Percentiles rank a stretch among this genome's conserved stretches.
Evolutionary conservation across 768 basidiomycete genomes (phyloP).

Genomic region (Phlegmacium glaucopus): DNA sequence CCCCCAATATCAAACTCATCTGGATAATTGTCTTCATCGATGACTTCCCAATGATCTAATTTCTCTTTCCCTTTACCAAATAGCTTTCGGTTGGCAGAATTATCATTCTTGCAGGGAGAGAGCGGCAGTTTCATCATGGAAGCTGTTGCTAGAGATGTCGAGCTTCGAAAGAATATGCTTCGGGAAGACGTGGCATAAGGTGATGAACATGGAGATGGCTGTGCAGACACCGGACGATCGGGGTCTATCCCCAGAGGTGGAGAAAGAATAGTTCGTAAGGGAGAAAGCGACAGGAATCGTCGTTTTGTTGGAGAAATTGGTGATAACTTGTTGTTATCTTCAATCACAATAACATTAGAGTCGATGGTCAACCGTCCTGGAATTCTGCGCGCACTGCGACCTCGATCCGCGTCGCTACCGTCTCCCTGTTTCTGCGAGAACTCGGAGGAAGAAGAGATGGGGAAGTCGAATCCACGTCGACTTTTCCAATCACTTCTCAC

Average conservation of each 20-base stretch:
- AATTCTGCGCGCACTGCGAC: conserved; percentile 5
- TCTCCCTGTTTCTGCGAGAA: conserved; percentile 4
- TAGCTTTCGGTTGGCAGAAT: conserved; percentile 24
- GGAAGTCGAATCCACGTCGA: conserved; percentile 31
- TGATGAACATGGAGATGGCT: conserved; percentile 34
- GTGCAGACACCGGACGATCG: conserved; percentile 40
- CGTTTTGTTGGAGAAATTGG: conserved; percentile 28
- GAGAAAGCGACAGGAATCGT: conserved; percentile 41
- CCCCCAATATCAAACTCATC: conserved; percentile 8
- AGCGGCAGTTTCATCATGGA: conserved; percentile 32
- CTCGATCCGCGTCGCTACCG: conserved; percentile 6
- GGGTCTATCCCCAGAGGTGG: conserved; percentile 30
- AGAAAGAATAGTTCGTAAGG: conserved; percentile 45
- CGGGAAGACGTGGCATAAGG: conserved; percentile 34
- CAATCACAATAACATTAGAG: conserved; percentile 5
- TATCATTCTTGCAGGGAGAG: conserved; percentile 20
- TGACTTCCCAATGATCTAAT: conserved; percentile 45
- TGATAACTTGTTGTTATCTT: not conserved
- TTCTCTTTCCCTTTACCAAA: conserved; percentile 42
- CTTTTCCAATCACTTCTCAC: conserved; percentile 30
- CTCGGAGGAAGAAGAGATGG: conserved; percentile 16
- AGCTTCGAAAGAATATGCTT: conserved; percentile 41
- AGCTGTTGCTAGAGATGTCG: conserved; percentile 41
- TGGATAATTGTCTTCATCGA: conserved; percentile 20
- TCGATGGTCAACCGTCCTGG: conserved; percentile 11